A percentile compares a stretch with the other conserved stretches of the same genome.
Evolutionary conservation across 306 rosid species (phyloP).

Genomic region (Alnus rubra): DNA sequence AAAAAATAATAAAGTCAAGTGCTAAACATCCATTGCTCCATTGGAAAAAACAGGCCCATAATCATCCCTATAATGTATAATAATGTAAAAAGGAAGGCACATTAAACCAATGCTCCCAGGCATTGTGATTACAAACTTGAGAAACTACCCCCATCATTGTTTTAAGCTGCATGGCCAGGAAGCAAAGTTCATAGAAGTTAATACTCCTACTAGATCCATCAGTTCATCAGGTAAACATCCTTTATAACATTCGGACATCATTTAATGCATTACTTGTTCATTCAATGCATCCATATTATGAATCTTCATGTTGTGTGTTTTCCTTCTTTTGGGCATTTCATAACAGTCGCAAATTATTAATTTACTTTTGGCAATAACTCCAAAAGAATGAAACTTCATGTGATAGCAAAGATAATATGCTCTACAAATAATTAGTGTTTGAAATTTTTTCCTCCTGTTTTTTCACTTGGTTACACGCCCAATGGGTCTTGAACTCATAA

Average conservation of each 20-base stretch:
- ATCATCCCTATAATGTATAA: too few species aligned
- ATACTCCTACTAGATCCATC: neutral
- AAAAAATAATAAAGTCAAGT: neutral
- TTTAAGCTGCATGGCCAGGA: too few species aligned
- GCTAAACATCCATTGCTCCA: neutral
- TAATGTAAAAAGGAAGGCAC: too few species aligned
- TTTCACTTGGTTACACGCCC: neutral
- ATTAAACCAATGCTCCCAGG: too few species aligned
- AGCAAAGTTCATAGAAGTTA: too few species aligned
- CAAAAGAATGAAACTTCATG: neutral
- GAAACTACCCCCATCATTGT: too few species aligned
- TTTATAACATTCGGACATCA: neutral
- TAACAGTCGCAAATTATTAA: neutral
- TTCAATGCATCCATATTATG: neutral
- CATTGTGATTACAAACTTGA: too few species aligned
- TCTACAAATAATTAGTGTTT: neutral
- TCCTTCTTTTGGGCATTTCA: neutral
- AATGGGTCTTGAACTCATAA: neutral
- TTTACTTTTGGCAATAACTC: neutral
- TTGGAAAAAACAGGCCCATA: neutral
- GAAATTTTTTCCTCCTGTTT: neutral
- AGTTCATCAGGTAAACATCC: neutral
- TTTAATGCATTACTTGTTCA: neutral
- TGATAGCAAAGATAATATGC: neutral
- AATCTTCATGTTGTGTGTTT: neutral